Conservation (phyloP, 495 filamentous ascomycete species). For the Gamarada debralockiae region DNA sequence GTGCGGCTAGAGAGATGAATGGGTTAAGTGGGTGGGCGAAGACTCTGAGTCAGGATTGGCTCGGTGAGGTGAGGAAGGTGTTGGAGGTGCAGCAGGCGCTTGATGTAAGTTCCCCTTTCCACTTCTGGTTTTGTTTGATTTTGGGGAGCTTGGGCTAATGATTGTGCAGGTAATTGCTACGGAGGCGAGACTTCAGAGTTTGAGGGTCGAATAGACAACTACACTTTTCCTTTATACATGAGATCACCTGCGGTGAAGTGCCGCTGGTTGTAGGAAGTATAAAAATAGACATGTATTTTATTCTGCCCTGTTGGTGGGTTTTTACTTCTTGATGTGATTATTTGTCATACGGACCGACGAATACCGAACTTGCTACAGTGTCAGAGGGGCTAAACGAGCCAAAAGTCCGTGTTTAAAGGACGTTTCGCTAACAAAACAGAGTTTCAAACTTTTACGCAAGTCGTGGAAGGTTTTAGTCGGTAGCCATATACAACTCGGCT, state of each 20-base stretch:
- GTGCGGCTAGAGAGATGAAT: constrained; percentile 93
- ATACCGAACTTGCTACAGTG: too few relatives aligned
- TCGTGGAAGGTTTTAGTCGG: too few relatives aligned
- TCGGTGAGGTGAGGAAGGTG: constrained; percentile 80
- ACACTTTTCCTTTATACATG: constrained; percentile 22
- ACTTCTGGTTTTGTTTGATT: constrained; percentile 1
- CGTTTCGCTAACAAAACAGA: too few relatives aligned
- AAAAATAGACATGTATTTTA: constrained; percentile 29
- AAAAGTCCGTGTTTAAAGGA: too few relatives aligned
- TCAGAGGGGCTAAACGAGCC: too few relatives aligned
- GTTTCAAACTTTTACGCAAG: too few relatives aligned
- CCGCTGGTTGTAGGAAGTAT: constrained; percentile 19
- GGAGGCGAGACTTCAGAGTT: constrained; percentile 58
- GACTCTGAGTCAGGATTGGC: constrained; percentile 88
- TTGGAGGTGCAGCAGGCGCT: constrained; percentile 94
- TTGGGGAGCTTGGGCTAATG: not conserved
- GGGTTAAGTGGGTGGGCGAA: constrained; percentile 87
- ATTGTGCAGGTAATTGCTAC: constrained; percentile 51
- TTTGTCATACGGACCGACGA: too few relatives aligned
- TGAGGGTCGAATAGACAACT: constrained; percentile 46
- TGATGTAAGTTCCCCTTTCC: constrained; percentile 61
- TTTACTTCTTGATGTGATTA: too few relatives aligned
- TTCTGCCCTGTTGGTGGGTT: not conserved
- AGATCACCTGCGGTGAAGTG: constrained; percentile 1
- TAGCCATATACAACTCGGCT: too few relatives aligned